These are phyloP conservation scores for Lenwebbia sp. DNA, from an alignment of 345 rosid species.

Conservation along the genomic window DNA sequence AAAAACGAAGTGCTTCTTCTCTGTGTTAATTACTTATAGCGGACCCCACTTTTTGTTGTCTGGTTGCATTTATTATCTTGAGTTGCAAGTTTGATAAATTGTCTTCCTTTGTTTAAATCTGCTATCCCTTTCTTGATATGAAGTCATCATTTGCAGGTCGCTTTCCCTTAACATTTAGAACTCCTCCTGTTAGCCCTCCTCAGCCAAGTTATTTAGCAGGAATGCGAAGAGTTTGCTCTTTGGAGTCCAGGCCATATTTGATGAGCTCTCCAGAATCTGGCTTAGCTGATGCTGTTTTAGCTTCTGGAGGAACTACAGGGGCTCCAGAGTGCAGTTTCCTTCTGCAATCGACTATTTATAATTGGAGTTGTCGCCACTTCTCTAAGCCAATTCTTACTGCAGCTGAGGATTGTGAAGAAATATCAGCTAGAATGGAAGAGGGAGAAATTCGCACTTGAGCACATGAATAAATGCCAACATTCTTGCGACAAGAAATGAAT, in stretches of 20 bases:
- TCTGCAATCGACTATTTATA: constrained; percentile 88
- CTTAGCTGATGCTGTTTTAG: constrained; percentile 81
- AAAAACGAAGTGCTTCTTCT: neutral
- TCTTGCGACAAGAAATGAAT: constrained; percentile 2
- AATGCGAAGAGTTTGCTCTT: constrained; percentile 87
- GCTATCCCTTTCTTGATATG: neutral
- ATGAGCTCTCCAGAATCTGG: constrained; percentile 78
- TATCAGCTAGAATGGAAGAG: constrained; percentile 70
- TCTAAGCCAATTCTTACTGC: constrained; percentile 86
- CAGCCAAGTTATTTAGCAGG: constrained; percentile 63
- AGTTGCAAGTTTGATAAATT: neutral
- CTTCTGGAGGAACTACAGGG: constrained; percentile 40
- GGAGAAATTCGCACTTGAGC: constrained; percentile 76
- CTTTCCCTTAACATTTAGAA: constrained; percentile 75
- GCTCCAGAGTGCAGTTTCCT: constrained; percentile 66
- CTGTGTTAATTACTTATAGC: neutral
- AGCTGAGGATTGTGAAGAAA: constrained; percentile 72
- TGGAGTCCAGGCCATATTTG: constrained; percentile 87
- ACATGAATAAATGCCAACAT: constrained; percentile 81
- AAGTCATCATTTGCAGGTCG: constrained; percentile 52
- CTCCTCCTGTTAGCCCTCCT: constrained; percentile 98
- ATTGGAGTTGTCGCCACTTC: constrained; percentile 93
- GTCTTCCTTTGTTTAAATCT: neutral
- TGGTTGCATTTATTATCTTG: neutral
- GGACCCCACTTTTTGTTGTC: neutral